Base-by-base conservation (phyloP, 495 filamentous ascomycete genomes). In the Aspergillus haitiensis region DNA sequence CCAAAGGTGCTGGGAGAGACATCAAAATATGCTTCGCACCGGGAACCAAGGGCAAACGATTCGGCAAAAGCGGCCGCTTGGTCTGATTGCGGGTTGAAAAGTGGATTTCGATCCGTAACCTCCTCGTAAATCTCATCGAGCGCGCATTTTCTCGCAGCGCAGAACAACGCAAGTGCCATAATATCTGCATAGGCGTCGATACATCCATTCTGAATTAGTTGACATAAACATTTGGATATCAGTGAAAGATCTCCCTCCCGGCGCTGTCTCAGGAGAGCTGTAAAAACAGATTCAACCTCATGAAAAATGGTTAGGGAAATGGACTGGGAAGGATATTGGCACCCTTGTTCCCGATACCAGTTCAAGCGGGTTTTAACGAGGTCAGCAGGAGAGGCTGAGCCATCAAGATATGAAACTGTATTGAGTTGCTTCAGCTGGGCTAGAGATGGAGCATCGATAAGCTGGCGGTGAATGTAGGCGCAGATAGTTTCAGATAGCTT, bases 11-110 rank as follows among this genome's bases (percentile, higher is more conserved):
- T 81, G 5, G 84, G 81, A 13, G 72, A 72, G 13, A 84, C 71
- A 59, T 82, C 83, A 49, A 86, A 85, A 60, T 84, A 86, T 0
- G 79, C 76, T 40, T 85, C 84, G 59, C 84, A 86, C 34, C 81
- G 81, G 6, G 84, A 84, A 9, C 84, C 84, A 12, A 84, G 73
- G 3, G 82, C 84, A 63, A 85, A 86, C 0, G 81, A 77, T 62
- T 86, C 84, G 7, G 84, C 80, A 61, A 86, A 86, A 9, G 80
- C 80, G 8, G 81, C 84, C 8, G 84, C 82, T 62, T 86, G 84
- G 59, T 86, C 84, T 3, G 78, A 64, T 45, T 80, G 78, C 31
- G 72, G 66, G 66, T 85, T 85, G 64, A 82, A 82, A 6, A 84
- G 67, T 2, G 83, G 82, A 59, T 85, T 85, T 7, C 84, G 77